Conservation (phyloP, 352 stramenopile species). For the Globisporangium uncinulatum region DNA sequence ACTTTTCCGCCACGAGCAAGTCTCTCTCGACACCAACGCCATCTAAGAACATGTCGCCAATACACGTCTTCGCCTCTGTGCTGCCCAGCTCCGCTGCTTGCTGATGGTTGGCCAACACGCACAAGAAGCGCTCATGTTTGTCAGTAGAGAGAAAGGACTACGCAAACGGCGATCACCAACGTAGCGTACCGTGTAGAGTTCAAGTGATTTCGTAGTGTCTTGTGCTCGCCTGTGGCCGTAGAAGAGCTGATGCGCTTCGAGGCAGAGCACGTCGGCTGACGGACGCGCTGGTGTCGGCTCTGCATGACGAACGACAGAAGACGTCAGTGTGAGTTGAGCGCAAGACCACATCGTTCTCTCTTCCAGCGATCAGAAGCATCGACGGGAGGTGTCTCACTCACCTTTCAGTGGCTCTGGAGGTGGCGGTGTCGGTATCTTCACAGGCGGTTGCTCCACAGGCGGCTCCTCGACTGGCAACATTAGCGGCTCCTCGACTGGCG, state of each 20-base stretch:
- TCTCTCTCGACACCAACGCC: constrained; percentile 49
- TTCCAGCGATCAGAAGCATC: no score
- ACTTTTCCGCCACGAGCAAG: constrained; percentile 43
- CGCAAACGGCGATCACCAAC: neutral
- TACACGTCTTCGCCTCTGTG: constrained; percentile 40
- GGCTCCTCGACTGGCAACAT: constrained; percentile 8
- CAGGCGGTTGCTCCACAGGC: no score
- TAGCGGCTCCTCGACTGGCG: constrained; percentile 13
- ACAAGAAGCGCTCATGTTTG: neutral
- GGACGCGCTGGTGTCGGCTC: neutral
- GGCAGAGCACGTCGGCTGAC: constrained; percentile 27
- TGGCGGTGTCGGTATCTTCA: neutral
- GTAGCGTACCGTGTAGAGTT: constrained; percentile 45
- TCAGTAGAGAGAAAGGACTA: neutral
- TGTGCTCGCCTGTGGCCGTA: constrained; percentile 47
- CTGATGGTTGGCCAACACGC: constrained; percentile 13
- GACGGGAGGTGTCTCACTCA: neutral
- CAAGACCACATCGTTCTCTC: no score
- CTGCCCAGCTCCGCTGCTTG: constrained; percentile 42
- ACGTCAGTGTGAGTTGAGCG: no score
- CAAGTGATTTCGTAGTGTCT: constrained; percentile 32
- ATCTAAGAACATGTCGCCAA: constrained; percentile 56
- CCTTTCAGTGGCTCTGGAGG: neutral
- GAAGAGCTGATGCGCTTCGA: constrained; percentile 60
- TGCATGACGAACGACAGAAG: neutral